These are phyloP conservation scores for Aureobasidium lini DNA, from an alignment of 2,329 filamentous ascomycete genomes.

Conservation along the genomic window DNA sequence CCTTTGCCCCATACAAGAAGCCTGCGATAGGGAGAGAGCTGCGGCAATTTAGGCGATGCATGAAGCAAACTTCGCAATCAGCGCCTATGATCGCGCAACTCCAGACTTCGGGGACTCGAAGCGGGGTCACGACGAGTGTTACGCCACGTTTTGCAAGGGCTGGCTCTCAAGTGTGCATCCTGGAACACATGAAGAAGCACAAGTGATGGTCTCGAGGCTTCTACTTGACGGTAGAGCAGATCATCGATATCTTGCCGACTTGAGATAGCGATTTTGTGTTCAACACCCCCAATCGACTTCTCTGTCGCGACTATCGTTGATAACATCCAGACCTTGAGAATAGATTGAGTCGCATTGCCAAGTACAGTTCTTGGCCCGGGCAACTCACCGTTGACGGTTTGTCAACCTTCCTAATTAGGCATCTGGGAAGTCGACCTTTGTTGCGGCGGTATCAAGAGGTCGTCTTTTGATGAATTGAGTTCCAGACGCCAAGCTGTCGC, in stretches of 20 bases:
- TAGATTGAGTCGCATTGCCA: neutral
- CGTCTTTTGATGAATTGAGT: neutral
- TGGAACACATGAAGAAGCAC: too few species aligned
- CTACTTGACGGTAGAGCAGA: too few species aligned
- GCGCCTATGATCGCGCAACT: neutral
- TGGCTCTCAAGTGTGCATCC: too few species aligned
- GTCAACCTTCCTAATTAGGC: constrained; percentile 1
- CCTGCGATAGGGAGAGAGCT: neutral
- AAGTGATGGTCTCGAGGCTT: too few species aligned
- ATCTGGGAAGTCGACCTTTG: neutral
- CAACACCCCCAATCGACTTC: too few species aligned
- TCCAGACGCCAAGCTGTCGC: neutral
- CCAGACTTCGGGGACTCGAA: neutral
- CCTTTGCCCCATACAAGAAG: neutral
- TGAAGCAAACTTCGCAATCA: neutral
- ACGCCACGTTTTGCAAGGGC: too few species aligned
- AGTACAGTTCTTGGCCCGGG: neutral
- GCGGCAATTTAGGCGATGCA: neutral
- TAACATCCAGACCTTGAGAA: neutral
- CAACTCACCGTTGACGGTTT: neutral
- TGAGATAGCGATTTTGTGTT: too few species aligned
- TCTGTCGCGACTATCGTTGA: too few species aligned
- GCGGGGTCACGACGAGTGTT: neutral
- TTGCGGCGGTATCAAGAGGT: neutral
- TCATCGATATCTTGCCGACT: too few species aligned